A percentile compares a stretch with the other conserved stretches of the same genome.
These are phyloP conservation scores for Pachysandra terminalis DNA, from an alignment of 164 flowering plant species.

Conservation along the genomic window DNA sequence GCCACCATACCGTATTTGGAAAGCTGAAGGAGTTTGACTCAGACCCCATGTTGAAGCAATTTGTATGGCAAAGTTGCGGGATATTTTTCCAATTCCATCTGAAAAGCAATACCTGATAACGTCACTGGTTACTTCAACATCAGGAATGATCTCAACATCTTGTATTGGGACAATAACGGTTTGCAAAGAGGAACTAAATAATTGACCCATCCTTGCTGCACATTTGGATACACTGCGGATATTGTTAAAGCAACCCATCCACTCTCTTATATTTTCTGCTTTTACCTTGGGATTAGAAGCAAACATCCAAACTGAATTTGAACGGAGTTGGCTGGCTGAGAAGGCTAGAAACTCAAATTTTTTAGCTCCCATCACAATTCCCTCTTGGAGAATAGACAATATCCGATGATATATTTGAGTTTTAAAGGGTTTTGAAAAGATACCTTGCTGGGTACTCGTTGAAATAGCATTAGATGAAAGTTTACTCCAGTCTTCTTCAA, in stretches of 20 bases:
- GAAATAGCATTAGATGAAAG: slow-evolving; percentile 61
- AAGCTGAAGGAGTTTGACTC: slow-evolving; percentile 70
- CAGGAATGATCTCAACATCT: slow-evolving; percentile 76
- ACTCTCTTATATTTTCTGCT: slow-evolving; percentile 70
- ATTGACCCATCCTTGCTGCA: slow-evolving; percentile 98
- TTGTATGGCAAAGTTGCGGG: slow-evolving; percentile 58
- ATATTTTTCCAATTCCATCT: slow-evolving; percentile 95
- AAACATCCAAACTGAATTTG: slow-evolving; percentile 98
- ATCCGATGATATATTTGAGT: slow-evolving; percentile 67
- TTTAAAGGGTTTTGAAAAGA: slow-evolving; percentile 53
- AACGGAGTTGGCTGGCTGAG: slow-evolving; percentile 94
- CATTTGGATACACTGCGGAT: slow-evolving; percentile 86
- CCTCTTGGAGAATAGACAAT: slow-evolving; percentile 66
- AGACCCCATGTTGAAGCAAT: slow-evolving; percentile 70
- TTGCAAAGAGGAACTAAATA: slow-evolving; percentile 82
- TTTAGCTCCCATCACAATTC: slow-evolving; percentile 70
- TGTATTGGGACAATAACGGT: slow-evolving; percentile 48
- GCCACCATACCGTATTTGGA: slow-evolving; percentile 96
- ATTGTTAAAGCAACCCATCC: slow-evolving; percentile 91
- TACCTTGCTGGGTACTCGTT: slow-evolving; percentile 39
- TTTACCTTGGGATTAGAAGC: slow-evolving; percentile 72
- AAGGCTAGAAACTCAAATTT: slow-evolving; percentile 86
- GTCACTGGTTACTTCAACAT: slow-evolving; percentile 60
- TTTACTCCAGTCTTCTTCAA: slow-evolving; percentile 94
- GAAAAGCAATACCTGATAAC: slow-evolving; percentile 84